A percentile compares a stretch with the other conserved stretches of the same genome.
phyloP scores from a whole-genome alignment of 805 yeast species.

The Starmerella scarabaei region DNA sequence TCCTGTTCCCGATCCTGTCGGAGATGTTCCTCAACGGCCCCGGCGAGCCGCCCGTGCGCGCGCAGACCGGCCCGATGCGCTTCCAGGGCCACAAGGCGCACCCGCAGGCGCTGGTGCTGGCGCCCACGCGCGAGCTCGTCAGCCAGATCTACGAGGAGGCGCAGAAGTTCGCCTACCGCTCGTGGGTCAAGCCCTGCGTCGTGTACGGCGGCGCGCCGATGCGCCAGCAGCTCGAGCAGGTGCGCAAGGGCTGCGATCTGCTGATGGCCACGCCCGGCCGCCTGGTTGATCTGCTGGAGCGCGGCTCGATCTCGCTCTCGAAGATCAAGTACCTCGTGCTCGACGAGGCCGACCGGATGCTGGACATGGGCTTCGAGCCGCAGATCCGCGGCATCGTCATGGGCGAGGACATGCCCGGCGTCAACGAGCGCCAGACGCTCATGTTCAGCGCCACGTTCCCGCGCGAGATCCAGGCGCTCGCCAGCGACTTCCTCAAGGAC shows the following conservation, averaged over 20 bases:
- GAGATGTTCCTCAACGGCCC: conserved; percentile 88
- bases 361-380: conserved; percentile 98
- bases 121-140: conserved; percentile 98
- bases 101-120: conserved; percentile 91
- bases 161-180: conserved; percentile 88
- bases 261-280: conserved; percentile 99
- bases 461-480: conserved; percentile 88
- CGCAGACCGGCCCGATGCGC: conserved; percentile 9
- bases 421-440: conserved; percentile 82
- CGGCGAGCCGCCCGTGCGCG: conserved; percentile 5
- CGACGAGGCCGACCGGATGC: conserved; percentile 94
- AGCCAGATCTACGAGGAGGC: conserved; percentile 95
- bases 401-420: conserved; percentile 95
- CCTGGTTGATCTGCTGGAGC: conserved; percentile 85
- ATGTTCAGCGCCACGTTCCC: conserved; percentile 99
- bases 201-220: conserved; percentile 98
- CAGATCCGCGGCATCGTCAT: conserved; percentile 97
- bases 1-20: conserved; percentile 91
- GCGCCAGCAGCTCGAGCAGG: conserved; percentile 70
- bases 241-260: conserved; percentile 88
- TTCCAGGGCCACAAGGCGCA: conserved; percentile 51
- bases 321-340: conserved; percentile 87
- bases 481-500: conserved; percentile 91
- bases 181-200: conserved; percentile 94
- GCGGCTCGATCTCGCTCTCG: conserved; percentile 80